Evolutionary conservation across 768 basidiomycete genomes (phyloP).

Genomic region (Mycena kentingensis): DNA sequence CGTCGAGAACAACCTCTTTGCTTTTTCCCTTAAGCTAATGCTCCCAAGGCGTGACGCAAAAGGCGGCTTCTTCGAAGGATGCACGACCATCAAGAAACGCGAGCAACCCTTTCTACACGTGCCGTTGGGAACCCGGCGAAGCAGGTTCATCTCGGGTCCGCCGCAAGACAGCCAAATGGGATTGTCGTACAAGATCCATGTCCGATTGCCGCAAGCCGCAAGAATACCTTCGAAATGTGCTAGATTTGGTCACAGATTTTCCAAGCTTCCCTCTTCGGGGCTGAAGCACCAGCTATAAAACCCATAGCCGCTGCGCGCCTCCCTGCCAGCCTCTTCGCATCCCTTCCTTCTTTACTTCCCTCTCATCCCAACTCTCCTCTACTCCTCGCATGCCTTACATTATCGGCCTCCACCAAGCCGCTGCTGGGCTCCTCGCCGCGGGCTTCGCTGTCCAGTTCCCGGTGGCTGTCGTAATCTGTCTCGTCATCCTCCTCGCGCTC

Average conservation of each 20-base stretch:
- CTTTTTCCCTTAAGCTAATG: constrained; percentile 4
- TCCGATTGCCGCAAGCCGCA: background rate
- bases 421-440: constrained; percentile 52
- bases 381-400: constrained; percentile 49
- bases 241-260: constrained; percentile 19
- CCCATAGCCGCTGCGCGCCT: no score
- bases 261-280: constrained; percentile 14
- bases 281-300: no score
- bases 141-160: constrained; percentile 18
- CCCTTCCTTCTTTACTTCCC: no score
- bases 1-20: background rate
- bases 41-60: background rate
- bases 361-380: constrained; percentile 13
- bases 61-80: constrained; percentile 12
- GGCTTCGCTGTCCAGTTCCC: constrained; percentile 52
- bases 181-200: constrained; percentile 11
- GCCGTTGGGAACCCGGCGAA: constrained; percentile 1
- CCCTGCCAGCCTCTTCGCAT: no score
- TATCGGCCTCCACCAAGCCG: constrained; percentile 50
- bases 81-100: constrained; percentile 9
- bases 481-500: constrained; percentile 46
- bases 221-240: constrained; percentile 3
- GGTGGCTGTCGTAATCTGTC: constrained; percentile 48
- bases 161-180: constrained; percentile 11
- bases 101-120: constrained; percentile 11